Evolutionary conservation across 2,329 filamentous ascomycete species (phyloP), one percentile per base, ranked within the genome.

Genomic region (Graphium sp.): DNA sequence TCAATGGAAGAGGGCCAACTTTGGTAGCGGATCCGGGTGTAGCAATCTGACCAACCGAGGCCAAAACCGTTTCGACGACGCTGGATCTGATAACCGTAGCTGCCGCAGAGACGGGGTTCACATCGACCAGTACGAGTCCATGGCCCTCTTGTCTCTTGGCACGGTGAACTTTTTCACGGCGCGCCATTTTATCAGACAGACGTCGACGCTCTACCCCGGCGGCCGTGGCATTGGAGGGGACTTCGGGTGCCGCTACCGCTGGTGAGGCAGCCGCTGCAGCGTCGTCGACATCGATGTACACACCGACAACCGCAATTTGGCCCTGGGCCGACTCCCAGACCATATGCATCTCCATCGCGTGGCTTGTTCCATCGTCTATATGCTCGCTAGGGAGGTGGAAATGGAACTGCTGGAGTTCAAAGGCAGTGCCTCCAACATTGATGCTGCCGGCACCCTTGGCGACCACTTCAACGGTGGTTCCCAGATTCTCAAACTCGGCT

Each of bases 311-410:
- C 18, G 55, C 54, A 21, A 60, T 49, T 31, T 56, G 41, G 5
- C 30, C 16, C 11, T 27, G 24, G 5, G 19, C 30, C 7, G 30
- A 32, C 37, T 55, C 38, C 31, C 55, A 53, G 8, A 58, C 54
- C 35, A 56, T 53, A 37, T 57, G 54, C 22, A 53, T 47, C 35
- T 58, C 55, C 35, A 53, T 39, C 10, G 53, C 48, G 31, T 44
- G 55, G 39, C 49, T 43, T 33, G 49, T 46, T 7, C 55, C 44
- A 41, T 56, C 37, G 42, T 71, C 49, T 28, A 59, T 55, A 38
- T 74, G 68, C 51, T 74, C 68, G 25, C 62, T 63, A 1, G 68
- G 66, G 0, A 63, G 62, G 40, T 73, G 68, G 48, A 72, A 66
- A 45, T 72, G 67, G 49, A 69, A 71, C 38, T 73, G 67, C 27